Base-by-base conservation (phyloP, 2,329 filamentous ascomycete species). In the Penicillium palitans region DNA sequence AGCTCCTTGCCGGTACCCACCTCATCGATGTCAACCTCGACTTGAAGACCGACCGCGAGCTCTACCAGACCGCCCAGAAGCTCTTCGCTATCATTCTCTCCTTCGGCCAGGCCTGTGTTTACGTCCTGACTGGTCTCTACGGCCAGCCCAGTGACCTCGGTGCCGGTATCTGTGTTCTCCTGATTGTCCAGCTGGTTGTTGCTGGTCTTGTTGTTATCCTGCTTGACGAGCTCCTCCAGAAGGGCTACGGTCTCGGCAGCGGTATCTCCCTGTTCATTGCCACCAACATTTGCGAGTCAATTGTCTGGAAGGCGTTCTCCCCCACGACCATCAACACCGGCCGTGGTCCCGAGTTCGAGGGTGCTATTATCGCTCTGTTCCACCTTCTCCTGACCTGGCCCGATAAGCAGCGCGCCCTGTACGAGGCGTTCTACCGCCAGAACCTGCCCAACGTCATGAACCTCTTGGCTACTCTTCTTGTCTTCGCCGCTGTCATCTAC, bases 381-480 rank as follows among this genome's bases (percentile, higher is more conserved):
- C 95, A 99, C 82, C 88, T 99, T 55, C 87, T 98, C 72, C 87
- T 98, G 81, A 99, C 96, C 75, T 98, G 95, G 95, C 89, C 90
- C 79, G 95, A 98, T 88, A 99, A 99, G 91, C 92, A 96, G 81
- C 90, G 95, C 71, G 95, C 95, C 78, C 90, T 99, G 68, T 90
- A 92, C 79, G 95, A 99, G 84, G 96, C 95, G 64, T 99, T 99
- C 84, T 99, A 97, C 84, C 88, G 95, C 78, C 95, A 98, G 87
- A 97, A 96, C 82, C 88, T 99, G 65, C 95, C 95, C 79, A 99
- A 99, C 85, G 89, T 99, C 83, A 97, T 96, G 92, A 98, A 98
- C 85, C 84, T 99, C 65, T 81, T 99, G 72, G 90, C 95, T 61
- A 99, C 95, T 61, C 86, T 98, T 66, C 78, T 90, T 70, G 91